Conservation (phyloP, 2,329 filamentous ascomycete genomes). For the Madurella fahalii region DNA sequence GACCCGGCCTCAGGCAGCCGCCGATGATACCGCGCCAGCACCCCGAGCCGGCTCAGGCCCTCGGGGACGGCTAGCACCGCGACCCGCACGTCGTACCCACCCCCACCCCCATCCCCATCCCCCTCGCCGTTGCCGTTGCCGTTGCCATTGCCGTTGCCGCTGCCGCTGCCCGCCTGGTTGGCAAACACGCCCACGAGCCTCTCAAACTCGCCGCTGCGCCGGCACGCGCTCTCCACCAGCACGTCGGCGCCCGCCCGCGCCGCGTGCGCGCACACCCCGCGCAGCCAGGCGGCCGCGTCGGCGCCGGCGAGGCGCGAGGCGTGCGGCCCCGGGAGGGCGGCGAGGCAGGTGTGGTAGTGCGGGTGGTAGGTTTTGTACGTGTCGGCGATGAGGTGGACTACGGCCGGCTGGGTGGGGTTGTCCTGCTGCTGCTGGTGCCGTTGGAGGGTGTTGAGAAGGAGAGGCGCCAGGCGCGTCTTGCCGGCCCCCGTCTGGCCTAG, state of each 20-base stretch:
- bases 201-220: conserved; percentile 40
- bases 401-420: neutral
- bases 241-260: conserved; percentile 33
- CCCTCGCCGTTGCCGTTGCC: neutral
- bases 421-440: neutral
- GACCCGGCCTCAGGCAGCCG: conserved; percentile 33
- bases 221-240: conserved; percentile 44
- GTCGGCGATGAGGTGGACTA: conserved; percentile 43
- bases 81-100: conserved; percentile 37
- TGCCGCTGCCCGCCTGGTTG: no score
- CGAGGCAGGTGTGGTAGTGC: conserved; percentile 33
- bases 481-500: conserved; percentile 48
- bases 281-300: conserved; percentile 44
- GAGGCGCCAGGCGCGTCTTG: conserved; percentile 42
- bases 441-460: conserved; percentile 33
- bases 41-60: conserved; percentile 40
- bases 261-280: conserved; percentile 36
- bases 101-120: conserved; percentile 11
- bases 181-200: conserved; percentile 34
- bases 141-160: no score
- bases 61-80: conserved; percentile 41
- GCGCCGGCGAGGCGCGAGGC: conserved; percentile 36
- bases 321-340: conserved; percentile 11
- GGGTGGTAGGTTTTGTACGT: conserved; percentile 48
- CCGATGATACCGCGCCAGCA: conserved; percentile 39